Evolutionary conservation across 2,329 filamentous ascomycete species (phyloP).

Genomic region (Penicillium sp.): DNA sequence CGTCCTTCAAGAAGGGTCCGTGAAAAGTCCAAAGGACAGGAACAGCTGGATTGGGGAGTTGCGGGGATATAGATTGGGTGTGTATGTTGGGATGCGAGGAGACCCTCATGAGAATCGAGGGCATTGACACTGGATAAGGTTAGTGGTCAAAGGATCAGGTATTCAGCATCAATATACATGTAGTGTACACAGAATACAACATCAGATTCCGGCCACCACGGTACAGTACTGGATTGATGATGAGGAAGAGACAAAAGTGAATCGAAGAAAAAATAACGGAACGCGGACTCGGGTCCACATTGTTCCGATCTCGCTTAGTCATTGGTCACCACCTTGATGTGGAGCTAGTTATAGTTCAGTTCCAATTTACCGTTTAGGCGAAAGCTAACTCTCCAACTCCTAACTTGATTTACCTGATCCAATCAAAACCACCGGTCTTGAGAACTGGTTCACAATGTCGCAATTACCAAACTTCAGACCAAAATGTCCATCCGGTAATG

Average conservation of each 20-base stretch:
- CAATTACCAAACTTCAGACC: background rate
- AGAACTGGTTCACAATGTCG: background rate
- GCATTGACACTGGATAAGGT: background rate
- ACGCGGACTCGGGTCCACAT: background rate
- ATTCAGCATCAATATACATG: background rate
- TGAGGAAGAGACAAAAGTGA: background rate
- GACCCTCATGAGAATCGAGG: background rate
- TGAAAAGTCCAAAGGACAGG: slow-evolving; percentile 25
- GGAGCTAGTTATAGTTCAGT: background rate
- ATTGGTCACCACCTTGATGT: background rate
- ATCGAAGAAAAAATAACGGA: background rate
- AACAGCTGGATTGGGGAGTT: slow-evolving; percentile 39
- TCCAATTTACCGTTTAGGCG: background rate
- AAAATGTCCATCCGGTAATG: background rate
- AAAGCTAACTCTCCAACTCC: background rate
- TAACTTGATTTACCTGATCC: too few species aligned
- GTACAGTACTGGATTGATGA: background rate
- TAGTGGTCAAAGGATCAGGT: background rate
- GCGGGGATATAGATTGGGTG: slow-evolving; percentile 12
- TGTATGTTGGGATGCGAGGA: background rate
- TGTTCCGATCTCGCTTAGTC: background rate
- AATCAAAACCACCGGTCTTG: background rate
- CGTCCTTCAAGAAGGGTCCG: slow-evolving; percentile 39
- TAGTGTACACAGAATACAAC: slow-evolving; percentile 1
- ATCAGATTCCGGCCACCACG: slow-evolving; percentile 6